Conservation (phyloP, 768 basidiomycete species). For the Boletus coccyginus region DNA sequence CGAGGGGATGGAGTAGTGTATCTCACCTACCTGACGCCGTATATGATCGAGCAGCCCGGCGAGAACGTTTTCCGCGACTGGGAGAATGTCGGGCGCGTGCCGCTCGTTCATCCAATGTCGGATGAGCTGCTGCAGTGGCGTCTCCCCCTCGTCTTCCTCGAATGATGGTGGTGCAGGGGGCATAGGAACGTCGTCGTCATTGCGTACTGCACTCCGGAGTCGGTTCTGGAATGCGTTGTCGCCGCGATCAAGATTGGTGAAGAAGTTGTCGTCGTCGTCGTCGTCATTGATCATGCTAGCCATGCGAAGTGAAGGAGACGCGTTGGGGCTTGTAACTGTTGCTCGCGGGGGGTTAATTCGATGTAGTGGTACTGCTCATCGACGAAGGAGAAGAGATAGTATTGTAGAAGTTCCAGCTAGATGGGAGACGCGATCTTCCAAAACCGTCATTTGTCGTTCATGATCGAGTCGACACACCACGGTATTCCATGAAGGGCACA, state of each 20-base stretch:
- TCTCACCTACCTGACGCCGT: conserved; percentile 67
- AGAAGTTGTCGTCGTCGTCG: conserved; percentile 29
- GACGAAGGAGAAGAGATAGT: neutral
- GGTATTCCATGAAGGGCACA: neutral
- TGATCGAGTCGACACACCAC: neutral
- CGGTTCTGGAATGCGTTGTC: conserved; percentile 33
- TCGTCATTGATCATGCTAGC: conserved; percentile 16
- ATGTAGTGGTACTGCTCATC: neutral
- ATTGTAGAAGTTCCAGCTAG: neutral
- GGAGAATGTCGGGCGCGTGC: conserved; percentile 75
- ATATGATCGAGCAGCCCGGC: conserved; percentile 70
- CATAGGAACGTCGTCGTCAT: conserved; percentile 30
- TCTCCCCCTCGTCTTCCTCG: conserved; percentile 43
- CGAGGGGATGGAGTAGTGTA: neutral
- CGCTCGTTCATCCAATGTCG: conserved; percentile 88
- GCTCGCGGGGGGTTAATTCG: neutral
- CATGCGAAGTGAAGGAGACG: neutral
- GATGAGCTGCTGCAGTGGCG: conserved; percentile 66
- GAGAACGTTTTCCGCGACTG: conserved; percentile 68
- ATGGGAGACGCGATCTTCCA: neutral
- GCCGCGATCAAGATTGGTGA: conserved; percentile 22
- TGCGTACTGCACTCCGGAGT: conserved; percentile 33
- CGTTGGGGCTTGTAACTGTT: neutral
- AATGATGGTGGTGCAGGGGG: conserved; percentile 25
- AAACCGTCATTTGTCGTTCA: neutral